These are phyloP conservation scores for Elsinoe perseae DNA, from an alignment of 2,329 filamentous ascomycete species.

Conservation along the genomic window DNA sequence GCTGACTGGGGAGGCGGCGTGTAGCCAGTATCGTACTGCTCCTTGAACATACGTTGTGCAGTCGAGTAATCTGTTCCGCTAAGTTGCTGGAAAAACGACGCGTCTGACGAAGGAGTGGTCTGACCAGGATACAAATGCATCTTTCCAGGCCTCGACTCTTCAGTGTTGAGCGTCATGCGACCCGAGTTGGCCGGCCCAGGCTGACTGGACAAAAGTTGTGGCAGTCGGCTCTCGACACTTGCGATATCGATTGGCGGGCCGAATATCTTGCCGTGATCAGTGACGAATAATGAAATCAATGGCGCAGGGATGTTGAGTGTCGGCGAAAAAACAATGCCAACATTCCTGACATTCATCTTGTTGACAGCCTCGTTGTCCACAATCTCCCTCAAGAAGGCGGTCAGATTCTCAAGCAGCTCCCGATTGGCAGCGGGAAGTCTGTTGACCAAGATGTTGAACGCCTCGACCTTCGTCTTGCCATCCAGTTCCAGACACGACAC, in stretches of 20 bases:
- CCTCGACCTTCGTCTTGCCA: conserved; percentile 65
- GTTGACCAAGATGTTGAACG: conserved; percentile 70
- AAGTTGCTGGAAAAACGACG: conserved; percentile 33
- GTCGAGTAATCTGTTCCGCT: conserved; percentile 11
- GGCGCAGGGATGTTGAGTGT: conserved; percentile 94
- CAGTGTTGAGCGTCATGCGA: conserved; percentile 36
- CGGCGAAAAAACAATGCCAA: conserved; percentile 95
- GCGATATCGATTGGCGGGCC: conserved; percentile 55
- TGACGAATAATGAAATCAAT: conserved; percentile 87
- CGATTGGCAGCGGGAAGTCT: conserved; percentile 73
- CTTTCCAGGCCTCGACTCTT: conserved; percentile 56
- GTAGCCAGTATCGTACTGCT: conserved; percentile 11
- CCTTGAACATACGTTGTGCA: conserved; percentile 13
- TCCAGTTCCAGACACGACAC: conserved; percentile 63
- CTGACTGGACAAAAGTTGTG: conserved; percentile 14
- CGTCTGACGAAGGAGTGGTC: conserved; percentile 55
- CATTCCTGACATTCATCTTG: conserved; percentile 95
- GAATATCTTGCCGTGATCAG: conserved; percentile 83
- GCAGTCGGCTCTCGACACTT: conserved; percentile 14
- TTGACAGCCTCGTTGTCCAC: conserved; percentile 84
- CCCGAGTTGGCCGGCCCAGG: conserved; percentile 32
- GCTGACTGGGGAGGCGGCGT: conserved; percentile 1
- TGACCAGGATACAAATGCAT: conserved; percentile 60
- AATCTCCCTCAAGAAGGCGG: conserved; percentile 82
- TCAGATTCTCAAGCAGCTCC: conserved; percentile 73